A percentile compares a stretch with the other conserved stretches of the same genome.
Conservation (phyloP, 2,329 filamentous ascomycete species). For the Aureobasidium leucospermi region DNA sequence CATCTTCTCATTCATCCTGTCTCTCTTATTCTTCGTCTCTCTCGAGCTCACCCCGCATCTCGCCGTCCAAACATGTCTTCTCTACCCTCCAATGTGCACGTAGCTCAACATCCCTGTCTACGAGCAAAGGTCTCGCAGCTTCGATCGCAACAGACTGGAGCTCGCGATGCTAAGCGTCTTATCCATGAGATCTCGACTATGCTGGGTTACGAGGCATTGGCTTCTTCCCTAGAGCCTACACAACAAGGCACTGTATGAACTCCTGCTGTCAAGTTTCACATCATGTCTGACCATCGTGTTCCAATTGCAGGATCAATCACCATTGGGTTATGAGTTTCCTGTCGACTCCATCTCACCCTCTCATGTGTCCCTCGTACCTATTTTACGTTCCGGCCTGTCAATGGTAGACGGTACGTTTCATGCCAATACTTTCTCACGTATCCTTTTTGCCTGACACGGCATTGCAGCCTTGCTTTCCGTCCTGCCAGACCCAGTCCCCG, state of each 20-base stretch:
- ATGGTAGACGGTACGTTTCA: slow-evolving; percentile 69
- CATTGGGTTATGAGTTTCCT: slow-evolving; percentile 69
- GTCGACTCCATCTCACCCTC: slow-evolving; percentile 56
- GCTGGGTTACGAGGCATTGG: slow-evolving; percentile 73
- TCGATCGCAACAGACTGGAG: slow-evolving; percentile 61
- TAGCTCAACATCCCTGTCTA: slow-evolving; percentile 81
- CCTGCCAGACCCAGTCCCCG: slow-evolving; percentile 69
- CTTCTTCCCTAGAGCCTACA: slow-evolving; percentile 49
- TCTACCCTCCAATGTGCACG: slow-evolving; percentile 55
- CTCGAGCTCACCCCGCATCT: background rate
- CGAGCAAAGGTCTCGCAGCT: slow-evolving; percentile 84
- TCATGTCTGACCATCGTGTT: background rate
- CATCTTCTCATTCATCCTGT: background rate
- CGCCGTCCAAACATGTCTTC: slow-evolving; percentile 17
- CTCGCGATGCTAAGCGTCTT: slow-evolving; percentile 71
- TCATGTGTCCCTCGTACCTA: slow-evolving; percentile 75
- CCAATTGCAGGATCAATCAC: slow-evolving; percentile 54
- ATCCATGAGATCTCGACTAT: slow-evolving; percentile 83
- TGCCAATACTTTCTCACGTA: background rate
- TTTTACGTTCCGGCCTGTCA: slow-evolving; percentile 82
- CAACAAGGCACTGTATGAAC: slow-evolving; percentile 46
- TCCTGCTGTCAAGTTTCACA: slow-evolving; percentile 45
- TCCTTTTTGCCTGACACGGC: background rate
- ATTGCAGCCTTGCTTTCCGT: slow-evolving; percentile 65
- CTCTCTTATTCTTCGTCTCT: background rate